A percentile compares a stretch with the other conserved stretches of the same genome.
Evolutionary conservation across 202 grass and related monocot genomes (phyloP).

Genomic region (Dendrocalamus latiflorus): DNA sequence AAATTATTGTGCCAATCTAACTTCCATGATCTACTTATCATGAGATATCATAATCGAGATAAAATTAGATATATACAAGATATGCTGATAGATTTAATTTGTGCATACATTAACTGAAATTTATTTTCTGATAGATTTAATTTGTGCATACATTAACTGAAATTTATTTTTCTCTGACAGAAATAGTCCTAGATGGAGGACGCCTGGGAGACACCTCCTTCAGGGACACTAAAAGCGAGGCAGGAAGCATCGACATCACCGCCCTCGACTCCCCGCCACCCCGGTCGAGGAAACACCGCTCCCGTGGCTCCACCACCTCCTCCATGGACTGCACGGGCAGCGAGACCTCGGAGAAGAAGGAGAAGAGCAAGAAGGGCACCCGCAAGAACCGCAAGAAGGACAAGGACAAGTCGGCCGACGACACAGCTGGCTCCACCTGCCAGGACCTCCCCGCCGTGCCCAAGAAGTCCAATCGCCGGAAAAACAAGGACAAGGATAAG

Average conservation of each 20-base stretch:
- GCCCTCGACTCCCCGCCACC: conserved; percentile 21
- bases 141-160: neutral
- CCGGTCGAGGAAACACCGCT: conserved; percentile 62
- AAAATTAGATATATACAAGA: neutral
- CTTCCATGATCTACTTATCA: neutral
- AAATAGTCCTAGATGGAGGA: conserved; percentile 56
- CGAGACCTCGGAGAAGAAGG: conserved; percentile 39
- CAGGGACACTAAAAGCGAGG: conserved; percentile 27
- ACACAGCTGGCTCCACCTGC: neutral
- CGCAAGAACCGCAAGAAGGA: conserved; percentile 70
- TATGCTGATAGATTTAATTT: neutral
- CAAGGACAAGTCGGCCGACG: conserved; percentile 32
- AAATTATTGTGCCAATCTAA: neutral
- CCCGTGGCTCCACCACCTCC: conserved; percentile 51
- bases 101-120: neutral
- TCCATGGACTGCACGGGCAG: conserved; percentile 27
- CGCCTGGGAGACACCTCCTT: conserved; percentile 46
- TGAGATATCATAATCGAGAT: neutral
- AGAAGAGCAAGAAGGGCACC: conserved; percentile 50
- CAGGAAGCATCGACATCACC: neutral
- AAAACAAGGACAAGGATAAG: conserved; percentile 37
- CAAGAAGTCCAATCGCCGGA: conserved; percentile 73
- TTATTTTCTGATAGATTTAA: neutral
- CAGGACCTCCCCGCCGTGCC: conserved; percentile 72
- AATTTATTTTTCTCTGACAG: conserved; percentile 10